Percentiles rank a stretch among this genome's conserved stretches.
These are phyloP conservation scores for Entomortierella beljakovae DNA, from an alignment of 192 early-diverging fungal species.

Conservation along the genomic window DNA sequence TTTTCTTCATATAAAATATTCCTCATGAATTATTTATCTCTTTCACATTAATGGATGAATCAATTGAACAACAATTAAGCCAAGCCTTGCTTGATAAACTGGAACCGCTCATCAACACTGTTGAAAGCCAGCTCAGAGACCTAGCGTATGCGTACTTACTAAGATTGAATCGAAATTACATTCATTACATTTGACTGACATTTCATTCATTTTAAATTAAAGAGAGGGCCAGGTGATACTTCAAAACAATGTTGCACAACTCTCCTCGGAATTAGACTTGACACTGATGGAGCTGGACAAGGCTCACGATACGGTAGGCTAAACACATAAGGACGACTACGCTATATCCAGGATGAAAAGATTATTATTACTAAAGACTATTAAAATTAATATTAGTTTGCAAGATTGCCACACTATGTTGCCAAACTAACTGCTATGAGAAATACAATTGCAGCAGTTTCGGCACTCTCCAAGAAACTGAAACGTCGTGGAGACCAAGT, in stretches of 20 bases:
- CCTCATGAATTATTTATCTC: not conserved
- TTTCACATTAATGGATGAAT: constrained; percentile 10
- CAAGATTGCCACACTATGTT: constrained; percentile 43
- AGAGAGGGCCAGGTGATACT: constrained; percentile 41
- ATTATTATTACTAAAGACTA: not conserved
- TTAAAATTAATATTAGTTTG: constrained; percentile 18
- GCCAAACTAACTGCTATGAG: constrained; percentile 43
- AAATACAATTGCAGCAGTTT: constrained; percentile 31
- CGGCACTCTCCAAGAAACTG: constrained; percentile 26
- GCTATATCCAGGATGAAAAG: not conserved
- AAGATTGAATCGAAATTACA: not conserved
- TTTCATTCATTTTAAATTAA: not conserved
- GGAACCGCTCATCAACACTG: constrained; percentile 28
- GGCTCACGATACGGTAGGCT: constrained; percentile 40
- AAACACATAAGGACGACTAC: too few species aligned
- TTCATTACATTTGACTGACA: not conserved
- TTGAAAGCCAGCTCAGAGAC: constrained; percentile 39
- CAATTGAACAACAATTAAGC: constrained; percentile 20
- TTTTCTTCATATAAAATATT: not conserved
- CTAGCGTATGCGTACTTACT: constrained; percentile 20
- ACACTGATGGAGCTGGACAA: constrained; percentile 35
- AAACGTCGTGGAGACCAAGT: constrained; percentile 40
- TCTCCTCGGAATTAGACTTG: constrained; percentile 25
- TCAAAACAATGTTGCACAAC: constrained; percentile 27
- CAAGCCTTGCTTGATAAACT: constrained; percentile 37